Evolutionary conservation across 164 flowering plant species (phyloP), one percentile per base, ranked within the genome.

Genomic region (Chimonanthus salicifolius): DNA sequence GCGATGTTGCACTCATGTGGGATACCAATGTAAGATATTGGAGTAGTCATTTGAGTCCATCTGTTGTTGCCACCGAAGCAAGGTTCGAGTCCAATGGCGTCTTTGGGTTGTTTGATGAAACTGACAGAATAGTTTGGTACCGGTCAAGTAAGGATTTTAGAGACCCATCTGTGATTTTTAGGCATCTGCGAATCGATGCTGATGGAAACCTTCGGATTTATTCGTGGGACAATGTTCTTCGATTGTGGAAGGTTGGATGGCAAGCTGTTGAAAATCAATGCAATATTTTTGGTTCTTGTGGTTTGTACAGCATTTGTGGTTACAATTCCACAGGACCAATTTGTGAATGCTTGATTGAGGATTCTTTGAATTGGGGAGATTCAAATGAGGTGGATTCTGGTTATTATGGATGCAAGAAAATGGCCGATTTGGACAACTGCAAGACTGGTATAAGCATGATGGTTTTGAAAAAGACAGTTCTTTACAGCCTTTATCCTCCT

Each of bases 181-280:
- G 88, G 78, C 85, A 79, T 80, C 80, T 85, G 10, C 79, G 84
- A 70, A 78, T 87, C 15, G 90, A 85, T 48, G 58, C 83, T 3
- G 90, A 87, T 84, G 90, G 90, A 18, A 87, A 87, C 76, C 75
- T 87, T 74, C 80, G 90, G 70, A 85, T 85, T 18, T 87, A 87
- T 79, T 87, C 84, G 1, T 87, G 90, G 90, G 82, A 80, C 16
- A 50, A 33, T 72, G 71, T 4, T 47, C 50, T 75, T 51, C 77
- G 21, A 49, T 45, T 58, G 6, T 87, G 90, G 90, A 84, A 64
- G 74, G 80, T 85, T 7, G 86, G 84, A 44, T 87, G 90, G 88
- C 88, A 85, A 75, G 86, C 86, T 16, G 83, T 85, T 71, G 79
- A 84, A 73, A 80, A 85, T 67, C 88, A 87, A 64, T 87, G 90